Evolutionary conservation across 2,329 filamentous ascomycete genomes (phyloP), one percentile per base, ranked within the genome.

Genomic region (Alternaria arbusti): DNA sequence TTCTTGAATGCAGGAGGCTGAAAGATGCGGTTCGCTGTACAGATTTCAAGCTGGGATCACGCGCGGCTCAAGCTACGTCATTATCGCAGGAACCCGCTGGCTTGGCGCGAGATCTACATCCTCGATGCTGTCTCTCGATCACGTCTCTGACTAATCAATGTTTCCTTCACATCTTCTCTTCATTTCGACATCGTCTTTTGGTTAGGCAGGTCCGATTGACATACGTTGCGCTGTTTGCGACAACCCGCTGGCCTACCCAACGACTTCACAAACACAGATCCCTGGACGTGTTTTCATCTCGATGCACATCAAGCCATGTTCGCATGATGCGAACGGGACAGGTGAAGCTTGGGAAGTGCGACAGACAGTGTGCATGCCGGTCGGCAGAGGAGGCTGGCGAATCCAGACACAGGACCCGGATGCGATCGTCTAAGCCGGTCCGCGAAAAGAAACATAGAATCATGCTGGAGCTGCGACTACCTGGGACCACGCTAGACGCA

Each of bases 41-140:
- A 59, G 60, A 59, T 59, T 63, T 59, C 56, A 63, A 49, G 47
- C 55, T 40, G 59, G 43, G 15, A 55, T 54, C 44, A 55, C 56
- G 60, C 56, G 60, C 59, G 13, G 40, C 55, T 54, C 3, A 57
- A 43, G 47, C 20, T 50, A 46, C 60, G 60, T 63, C 60, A 59
- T 45, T 32, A 47, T 58, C 54, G 47, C 50, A 54, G 56, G 56
- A 59, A 54, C 60, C 60, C 50, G 56, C 22, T 22, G 12, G 44
- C 59, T 59, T 63, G 60, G 60, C 60, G 55, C 49, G 55, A 13
- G 43, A 59, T 40, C 25, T 15, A 26, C 40, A 20, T 12, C 40
- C 13, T 54, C 57, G 55, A 51, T 40, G 55, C 23, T 17, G 46
- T 17, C 30, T 30, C 22, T 22, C 49, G 20, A 52, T 40, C 49